These are phyloP conservation scores for Chlamydomonas sphaeroides DNA, from an alignment of 139 green algal genomes.

Conservation along the genomic window DNA sequence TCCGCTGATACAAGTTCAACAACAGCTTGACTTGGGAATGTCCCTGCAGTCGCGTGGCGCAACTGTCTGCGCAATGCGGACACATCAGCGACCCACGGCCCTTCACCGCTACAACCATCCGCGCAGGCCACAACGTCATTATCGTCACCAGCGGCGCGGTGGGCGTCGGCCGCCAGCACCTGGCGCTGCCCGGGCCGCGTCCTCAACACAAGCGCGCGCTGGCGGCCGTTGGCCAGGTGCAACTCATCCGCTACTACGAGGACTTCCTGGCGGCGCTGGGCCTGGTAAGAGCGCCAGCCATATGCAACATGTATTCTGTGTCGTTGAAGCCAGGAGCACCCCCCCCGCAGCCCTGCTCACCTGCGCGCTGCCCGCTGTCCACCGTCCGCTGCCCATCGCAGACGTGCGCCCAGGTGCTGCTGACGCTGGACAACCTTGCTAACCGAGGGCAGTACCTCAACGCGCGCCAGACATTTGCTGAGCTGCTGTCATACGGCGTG, in stretches of 20 bases:
- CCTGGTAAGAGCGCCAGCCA: conserved; percentile 81
- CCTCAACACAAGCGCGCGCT: conserved; percentile 84
- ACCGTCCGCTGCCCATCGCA: no score
- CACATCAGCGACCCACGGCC: no score
- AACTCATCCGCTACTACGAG: conserved; percentile 95
- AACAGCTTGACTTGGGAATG: no score
- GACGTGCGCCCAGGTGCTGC: conserved; percentile 89
- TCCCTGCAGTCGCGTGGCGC: no score
- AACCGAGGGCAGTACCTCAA: conserved; percentile 88
- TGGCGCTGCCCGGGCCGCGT: conserved; percentile 74
- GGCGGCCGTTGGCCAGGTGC: conserved; percentile 78
- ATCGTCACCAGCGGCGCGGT: conserved; percentile 91
- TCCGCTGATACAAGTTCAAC: no score
- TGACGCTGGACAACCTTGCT: conserved; percentile 93
- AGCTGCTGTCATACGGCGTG: conserved; percentile 83
- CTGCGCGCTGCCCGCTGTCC: no score
- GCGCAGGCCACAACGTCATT: conserved; percentile 83
- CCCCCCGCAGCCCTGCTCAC: no score
- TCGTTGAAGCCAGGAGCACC: no score
- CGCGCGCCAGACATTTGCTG: conserved; percentile 89
- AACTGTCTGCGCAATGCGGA: no score
- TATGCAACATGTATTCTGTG: no score
- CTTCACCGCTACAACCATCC: no score
- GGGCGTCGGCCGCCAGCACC: conserved; percentile 85
- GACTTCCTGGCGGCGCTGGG: conserved; percentile 86